phyloP scores from a whole-genome alignment of 306 rosid genomes.

The Prunus mongolica region DNA sequence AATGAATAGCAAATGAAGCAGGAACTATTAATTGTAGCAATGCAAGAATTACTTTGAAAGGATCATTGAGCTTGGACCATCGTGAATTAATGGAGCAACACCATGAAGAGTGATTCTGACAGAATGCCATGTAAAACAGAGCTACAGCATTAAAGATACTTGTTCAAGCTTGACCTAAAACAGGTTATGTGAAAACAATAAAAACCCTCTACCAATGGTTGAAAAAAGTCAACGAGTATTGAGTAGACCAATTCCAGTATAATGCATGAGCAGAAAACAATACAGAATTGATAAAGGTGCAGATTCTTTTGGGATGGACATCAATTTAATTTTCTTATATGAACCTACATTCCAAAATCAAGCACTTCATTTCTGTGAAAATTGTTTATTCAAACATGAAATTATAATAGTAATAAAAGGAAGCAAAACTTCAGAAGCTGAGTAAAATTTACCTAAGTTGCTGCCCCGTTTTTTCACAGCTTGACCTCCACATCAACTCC shows the following conservation, averaged over 20 bases:
- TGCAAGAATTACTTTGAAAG: not conserved
- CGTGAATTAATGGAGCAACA: not conserved
- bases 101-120: not conserved
- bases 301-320: not conserved
- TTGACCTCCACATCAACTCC: conserved; percentile 99
- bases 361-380: not conserved
- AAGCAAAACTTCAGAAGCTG: not conserved
- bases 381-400: not conserved
- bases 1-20: not conserved
- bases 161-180: not conserved
- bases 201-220: not conserved
- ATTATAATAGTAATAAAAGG: not conserved
- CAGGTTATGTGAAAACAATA: not conserved
- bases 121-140: not conserved
- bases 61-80: not conserved
- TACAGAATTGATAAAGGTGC: not conserved
- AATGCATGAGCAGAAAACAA: not conserved
- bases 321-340: not conserved
- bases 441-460: conserved; percentile 27
- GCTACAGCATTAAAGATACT: not conserved
- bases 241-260: not conserved
- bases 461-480: conserved; percentile 43
- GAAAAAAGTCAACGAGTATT: not conserved
- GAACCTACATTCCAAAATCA: not conserved
- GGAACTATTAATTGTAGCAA: not conserved